Conservation (phyloP, 2,329 filamentous ascomycete species). For the Exophiala viscosa region DNA sequence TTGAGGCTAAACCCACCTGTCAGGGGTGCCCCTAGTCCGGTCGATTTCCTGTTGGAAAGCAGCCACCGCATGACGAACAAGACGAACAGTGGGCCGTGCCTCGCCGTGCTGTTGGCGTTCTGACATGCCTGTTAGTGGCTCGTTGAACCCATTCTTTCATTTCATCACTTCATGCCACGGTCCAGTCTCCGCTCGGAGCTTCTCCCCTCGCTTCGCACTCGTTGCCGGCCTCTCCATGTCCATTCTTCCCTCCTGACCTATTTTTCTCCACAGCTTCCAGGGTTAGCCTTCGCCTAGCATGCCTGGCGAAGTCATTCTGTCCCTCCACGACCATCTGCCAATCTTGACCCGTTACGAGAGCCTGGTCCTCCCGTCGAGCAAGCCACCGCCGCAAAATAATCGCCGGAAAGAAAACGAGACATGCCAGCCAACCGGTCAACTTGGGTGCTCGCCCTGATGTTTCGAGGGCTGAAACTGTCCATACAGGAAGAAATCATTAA, state of each 20-base stretch:
- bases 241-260: constrained; percentile 6
- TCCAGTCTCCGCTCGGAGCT: constrained; percentile 5
- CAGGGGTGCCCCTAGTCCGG: constrained; percentile 6
- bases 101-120: constrained; percentile 3
- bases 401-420: constrained; percentile 3
- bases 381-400: constrained; percentile 7
- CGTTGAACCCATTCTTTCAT: constrained; percentile 1
- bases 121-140: constrained; percentile 5
- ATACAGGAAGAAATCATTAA: too few species aligned
- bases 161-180: neutral
- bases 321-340: constrained; percentile 6
- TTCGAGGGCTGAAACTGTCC: neutral
- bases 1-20: neutral
- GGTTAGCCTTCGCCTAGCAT: constrained; percentile 4
- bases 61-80: constrained; percentile 16
- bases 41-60: constrained; percentile 6
- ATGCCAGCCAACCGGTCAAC: constrained; percentile 9
- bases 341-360: constrained; percentile 13
- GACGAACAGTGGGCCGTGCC: constrained; percentile 11
- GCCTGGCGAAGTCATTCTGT: constrained; percentile 6
- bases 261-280: constrained; percentile 5
- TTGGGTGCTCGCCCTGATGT: neutral
- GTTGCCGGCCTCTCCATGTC: constrained; percentile 11
- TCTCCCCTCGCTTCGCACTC: constrained; percentile 16
- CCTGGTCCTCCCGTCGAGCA: constrained; percentile 1